phyloP scores from a whole-genome alignment of 352 stramenopile genomes.

The Thraustochytrium striatum region DNA sequence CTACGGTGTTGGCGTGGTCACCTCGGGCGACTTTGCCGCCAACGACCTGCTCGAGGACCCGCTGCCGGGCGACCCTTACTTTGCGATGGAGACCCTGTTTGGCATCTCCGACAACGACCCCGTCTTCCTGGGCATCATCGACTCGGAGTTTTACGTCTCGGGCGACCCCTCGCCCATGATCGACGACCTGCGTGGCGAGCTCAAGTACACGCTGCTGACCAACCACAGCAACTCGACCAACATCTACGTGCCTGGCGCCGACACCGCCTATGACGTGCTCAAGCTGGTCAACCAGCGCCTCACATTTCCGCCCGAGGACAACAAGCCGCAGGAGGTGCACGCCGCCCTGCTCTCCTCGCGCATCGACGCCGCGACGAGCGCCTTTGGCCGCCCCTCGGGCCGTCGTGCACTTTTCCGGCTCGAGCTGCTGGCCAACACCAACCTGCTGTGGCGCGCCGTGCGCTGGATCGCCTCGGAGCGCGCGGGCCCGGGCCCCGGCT shows the following conservation, averaged over 20 bases:
- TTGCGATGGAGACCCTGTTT: neutral
- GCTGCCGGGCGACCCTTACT: constrained; percentile 41
- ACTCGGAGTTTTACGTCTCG: neutral
- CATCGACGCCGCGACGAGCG: too few species aligned
- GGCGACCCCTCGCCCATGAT: neutral
- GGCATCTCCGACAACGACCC: constrained; percentile 4
- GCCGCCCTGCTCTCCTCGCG: neutral
- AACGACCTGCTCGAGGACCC: neutral
- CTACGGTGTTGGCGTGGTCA: constrained; percentile 23
- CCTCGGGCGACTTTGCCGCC: constrained; percentile 25
- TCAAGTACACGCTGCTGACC: too few species aligned
- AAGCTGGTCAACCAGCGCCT: constrained; percentile 1
- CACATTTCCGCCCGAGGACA: too few species aligned
- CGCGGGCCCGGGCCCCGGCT: neutral
- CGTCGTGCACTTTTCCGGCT: constrained; percentile 35
- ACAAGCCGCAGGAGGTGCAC: constrained; percentile 4
- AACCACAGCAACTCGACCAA: constrained; percentile 30
- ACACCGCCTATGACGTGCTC: constrained; percentile 4
- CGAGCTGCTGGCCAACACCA: constrained; percentile 32
- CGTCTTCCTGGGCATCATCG: constrained; percentile 12
- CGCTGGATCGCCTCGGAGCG: neutral
- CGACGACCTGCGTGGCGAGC: neutral
- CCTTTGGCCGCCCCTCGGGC: constrained; percentile 18
- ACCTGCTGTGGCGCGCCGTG: constrained; percentile 34
- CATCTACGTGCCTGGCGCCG: neutral